Evolutionary conservation across 208 protist genomes (phyloP).

Genomic region (Zelonia costaricensis): DNA sequence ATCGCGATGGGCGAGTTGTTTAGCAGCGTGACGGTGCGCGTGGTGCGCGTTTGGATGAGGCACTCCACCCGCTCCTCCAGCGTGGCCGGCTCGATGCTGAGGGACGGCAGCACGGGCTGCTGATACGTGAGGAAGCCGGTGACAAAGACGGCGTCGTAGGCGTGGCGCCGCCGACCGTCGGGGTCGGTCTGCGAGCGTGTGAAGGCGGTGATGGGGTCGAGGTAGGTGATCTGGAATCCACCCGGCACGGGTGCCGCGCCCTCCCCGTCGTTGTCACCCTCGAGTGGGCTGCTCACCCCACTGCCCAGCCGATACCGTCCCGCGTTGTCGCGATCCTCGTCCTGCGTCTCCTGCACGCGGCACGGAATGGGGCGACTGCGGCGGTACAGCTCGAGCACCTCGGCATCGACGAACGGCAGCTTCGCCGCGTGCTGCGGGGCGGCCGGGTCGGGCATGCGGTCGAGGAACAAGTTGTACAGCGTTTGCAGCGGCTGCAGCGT

Average conservation of each 20-base stretch:
- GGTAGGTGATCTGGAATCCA: slow-evolving; percentile 25
- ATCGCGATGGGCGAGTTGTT: slow-evolving; percentile 72
- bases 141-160: slow-evolving; percentile 46
- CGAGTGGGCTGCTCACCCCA: neutral
- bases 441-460: slow-evolving; percentile 59
- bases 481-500: slow-evolving; percentile 26
- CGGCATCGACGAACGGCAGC: slow-evolving; percentile 24
- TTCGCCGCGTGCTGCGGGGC: slow-evolving; percentile 15
- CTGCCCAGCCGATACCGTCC: too few species aligned
- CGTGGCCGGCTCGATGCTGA: slow-evolving; percentile 58
- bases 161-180: neutral
- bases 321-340: neutral
- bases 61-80: slow-evolving; percentile 84
- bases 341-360: neutral
- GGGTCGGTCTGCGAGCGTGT: slow-evolving; percentile 9
- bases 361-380: slow-evolving; percentile 26
- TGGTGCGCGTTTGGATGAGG: slow-evolving; percentile 62
- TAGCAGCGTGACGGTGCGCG: slow-evolving; percentile 70
- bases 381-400: slow-evolving; percentile 29
- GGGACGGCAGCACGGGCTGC: slow-evolving; percentile 53
- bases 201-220: slow-evolving; percentile 27
- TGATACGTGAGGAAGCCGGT: slow-evolving; percentile 81
- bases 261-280: neutral
- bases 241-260: neutral
- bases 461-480: slow-evolving; percentile 76